A percentile compares a stretch with the other conserved stretches of the same genome.
These are phyloP conservation scores for Erodium moschatum DNA, from an alignment of 441 rosid genomes.

Conservation along the genomic window DNA sequence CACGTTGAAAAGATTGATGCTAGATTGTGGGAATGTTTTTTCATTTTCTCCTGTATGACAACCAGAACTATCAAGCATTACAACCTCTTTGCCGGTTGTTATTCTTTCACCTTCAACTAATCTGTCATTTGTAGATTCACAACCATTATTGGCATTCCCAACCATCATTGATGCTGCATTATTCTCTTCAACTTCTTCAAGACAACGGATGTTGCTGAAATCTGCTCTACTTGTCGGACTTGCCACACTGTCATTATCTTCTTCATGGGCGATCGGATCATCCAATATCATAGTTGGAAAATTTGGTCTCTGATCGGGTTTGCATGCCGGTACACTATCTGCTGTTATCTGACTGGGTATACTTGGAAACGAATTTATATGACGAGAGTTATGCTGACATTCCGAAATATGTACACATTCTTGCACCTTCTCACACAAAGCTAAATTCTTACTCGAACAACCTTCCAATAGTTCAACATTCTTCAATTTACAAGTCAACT, in stretches of 20 bases:
- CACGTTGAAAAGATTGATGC: conserved; percentile 15
- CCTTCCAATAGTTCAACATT: conserved; percentile 16
- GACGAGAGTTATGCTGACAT: conserved; percentile 8
- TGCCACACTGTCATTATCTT: conserved; percentile 18
- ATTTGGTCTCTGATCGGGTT: conserved; percentile 22
- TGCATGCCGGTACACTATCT: conserved; percentile 17
- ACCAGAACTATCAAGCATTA: conserved; percentile 20
- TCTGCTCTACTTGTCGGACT: conserved; percentile 19
- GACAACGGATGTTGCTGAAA: background rate
- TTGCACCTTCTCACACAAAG: conserved; percentile 10
- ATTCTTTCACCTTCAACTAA: conserved; percentile 20
- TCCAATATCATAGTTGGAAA: conserved; percentile 20
- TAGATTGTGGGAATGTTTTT: conserved; percentile 18
- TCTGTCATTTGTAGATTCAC: conserved; percentile 11
- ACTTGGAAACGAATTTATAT: conserved; percentile 11
- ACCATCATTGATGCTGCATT: conserved; percentile 10
- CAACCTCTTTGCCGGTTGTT: conserved; percentile 18
- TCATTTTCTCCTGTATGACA: conserved; percentile 20
- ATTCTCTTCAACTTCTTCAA: conserved; percentile 22
- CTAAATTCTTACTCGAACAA: conserved; percentile 12
- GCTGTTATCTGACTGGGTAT: conserved; percentile 6
- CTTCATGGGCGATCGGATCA: conserved; percentile 14
- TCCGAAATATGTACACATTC: conserved; percentile 9
- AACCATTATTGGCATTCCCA: conserved; percentile 15
- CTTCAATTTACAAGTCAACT: conserved; percentile 16